These are phyloP conservation scores for Wickerhamomyces sp. DNA, from an alignment of 1,139 yeast species.

Conservation along the genomic window DNA sequence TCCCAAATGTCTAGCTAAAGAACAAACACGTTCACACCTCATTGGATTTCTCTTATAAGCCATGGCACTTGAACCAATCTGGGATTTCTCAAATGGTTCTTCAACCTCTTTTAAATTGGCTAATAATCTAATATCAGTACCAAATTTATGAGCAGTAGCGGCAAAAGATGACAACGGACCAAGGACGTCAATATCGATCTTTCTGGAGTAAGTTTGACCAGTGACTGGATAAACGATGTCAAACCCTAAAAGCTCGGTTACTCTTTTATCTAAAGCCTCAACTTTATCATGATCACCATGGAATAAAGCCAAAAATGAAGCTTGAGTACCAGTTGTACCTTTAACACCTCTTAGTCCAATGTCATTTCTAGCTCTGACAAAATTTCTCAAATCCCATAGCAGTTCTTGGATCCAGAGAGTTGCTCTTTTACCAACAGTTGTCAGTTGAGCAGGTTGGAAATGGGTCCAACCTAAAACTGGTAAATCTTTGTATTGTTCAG, in stretches of 20 bases:
- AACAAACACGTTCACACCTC: slow-evolving; percentile 99
- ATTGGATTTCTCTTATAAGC: slow-evolving; percentile 99
- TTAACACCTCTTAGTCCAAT: slow-evolving; percentile 96
- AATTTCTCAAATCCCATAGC: slow-evolving; percentile 95
- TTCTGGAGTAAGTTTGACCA: slow-evolving; percentile 97
- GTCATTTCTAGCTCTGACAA: slow-evolving; percentile 94
- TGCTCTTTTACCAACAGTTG: slow-evolving; percentile 98
- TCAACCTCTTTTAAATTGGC: slow-evolving; percentile 97
- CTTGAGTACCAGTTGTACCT: slow-evolving; percentile 99
- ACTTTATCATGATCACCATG: slow-evolving; percentile 97
- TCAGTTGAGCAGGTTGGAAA: slow-evolving; percentile 98
- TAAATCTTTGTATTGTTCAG: slow-evolving; percentile 85
- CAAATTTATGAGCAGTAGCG: slow-evolving; percentile 95
- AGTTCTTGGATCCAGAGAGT: slow-evolving; percentile 97
- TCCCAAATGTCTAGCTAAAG: slow-evolving; percentile 91
- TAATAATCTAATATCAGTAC: slow-evolving; percentile 91
- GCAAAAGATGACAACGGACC: slow-evolving; percentile 94
- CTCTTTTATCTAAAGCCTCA: slow-evolving; percentile 85
- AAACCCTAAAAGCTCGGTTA: slow-evolving; percentile 88
- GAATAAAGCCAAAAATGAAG: slow-evolving; percentile 88
- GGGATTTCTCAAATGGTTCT: slow-evolving; percentile 97
- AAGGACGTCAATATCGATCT: slow-evolving; percentile 91
- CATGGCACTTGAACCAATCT: slow-evolving; percentile 98
- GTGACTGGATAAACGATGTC: slow-evolving; percentile 95
- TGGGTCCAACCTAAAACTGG: slow-evolving; percentile 99